Percentiles rank a stretch among this genome's conserved stretches.
Conservation (phyloP, 306 rosid species). For the Lotus japonicus region DNA sequence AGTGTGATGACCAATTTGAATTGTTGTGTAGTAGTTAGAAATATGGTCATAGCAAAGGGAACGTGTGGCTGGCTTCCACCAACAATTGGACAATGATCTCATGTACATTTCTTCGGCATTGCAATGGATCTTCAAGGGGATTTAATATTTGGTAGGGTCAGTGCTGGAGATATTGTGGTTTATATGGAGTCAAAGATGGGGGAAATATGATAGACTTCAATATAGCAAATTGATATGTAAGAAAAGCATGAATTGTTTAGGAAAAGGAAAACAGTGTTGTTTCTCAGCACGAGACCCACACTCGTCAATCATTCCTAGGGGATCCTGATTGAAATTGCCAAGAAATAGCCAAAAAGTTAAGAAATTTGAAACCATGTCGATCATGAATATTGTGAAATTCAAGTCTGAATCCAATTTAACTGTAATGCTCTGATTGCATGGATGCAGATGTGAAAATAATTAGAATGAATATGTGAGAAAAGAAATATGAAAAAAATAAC, state of each 20-base stretch:
- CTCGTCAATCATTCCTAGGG: conserved; percentile 16
- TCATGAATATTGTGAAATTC: no score
- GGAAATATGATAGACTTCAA: not conserved
- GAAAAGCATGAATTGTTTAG: conserved; percentile 24
- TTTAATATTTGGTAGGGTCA: conserved; percentile 40
- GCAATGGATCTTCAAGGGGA: conserved; percentile 26
- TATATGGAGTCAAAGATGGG: conserved; percentile 25
- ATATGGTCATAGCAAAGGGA: conserved; percentile 13
- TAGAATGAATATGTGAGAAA: no score
- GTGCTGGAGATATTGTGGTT: not conserved
- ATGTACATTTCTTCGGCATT: conserved; percentile 40
- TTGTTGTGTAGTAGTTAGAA: conserved; percentile 5
- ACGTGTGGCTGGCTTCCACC: conserved; percentile 43
- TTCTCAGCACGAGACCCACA: conserved; percentile 32
- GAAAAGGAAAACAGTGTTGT: conserved; percentile 33
- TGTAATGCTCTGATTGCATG: no score
- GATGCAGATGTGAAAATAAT: no score
- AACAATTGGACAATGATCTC: conserved; percentile 53
- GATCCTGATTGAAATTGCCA: conserved; percentile 14
- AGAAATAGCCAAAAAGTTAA: conserved; percentile 19
- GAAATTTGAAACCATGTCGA: not conserved
- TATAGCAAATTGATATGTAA: not conserved
- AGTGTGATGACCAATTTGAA: conserved; percentile 26
- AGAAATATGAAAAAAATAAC: no score
- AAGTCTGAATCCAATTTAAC: no score